Base-by-base conservation (phyloP, 208 protist species). In the Leishmania guyanensis region DNA sequence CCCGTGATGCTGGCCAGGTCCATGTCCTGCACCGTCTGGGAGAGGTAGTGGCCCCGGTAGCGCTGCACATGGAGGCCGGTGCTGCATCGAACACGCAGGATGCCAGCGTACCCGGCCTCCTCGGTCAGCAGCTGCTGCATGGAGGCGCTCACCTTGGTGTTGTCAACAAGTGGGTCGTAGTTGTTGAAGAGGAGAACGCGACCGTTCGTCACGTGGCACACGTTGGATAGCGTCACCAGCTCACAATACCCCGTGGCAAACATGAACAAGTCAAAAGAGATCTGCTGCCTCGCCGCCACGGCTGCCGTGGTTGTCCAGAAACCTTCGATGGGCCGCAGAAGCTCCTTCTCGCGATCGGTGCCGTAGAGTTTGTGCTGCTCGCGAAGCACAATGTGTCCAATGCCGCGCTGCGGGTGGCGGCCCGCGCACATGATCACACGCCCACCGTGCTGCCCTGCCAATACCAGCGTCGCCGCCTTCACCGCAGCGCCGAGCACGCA, bases 21-120 rank as follows among this genome's bases (percentile, higher is more conserved):
- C 90, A 99, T 97, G 81, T 98, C 96, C 65, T 96, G 88, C 33
- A 87, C 50, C 43, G 91, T 94, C 75, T 97, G 92, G 54, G 90
- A 91, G 39, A 93, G 78, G 82, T 94, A 98, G 80, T 98, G 93
- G 50, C 97, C 97, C 78, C 86, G 89, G 87, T 98, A 98, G 69
- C 88, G 87, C 76, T 92, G 83, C 43, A 98, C 90, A 22, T 84
- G 86, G 20, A 98, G 83, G 3, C 95, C 97, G 53, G 83, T 89
- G 85, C 92, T 97, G 81, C 91, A 96, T 17, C 97, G 94, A n/a
- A 98, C 92, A 56, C 94, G 93, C 48, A 99, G 86, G 51, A 99
- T 93, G n/a, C 88, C 95, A 26, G 92, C 95, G 85, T 98, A 98
- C 29, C 95, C 97, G n/a, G 89, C 89, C 84, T 95, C 93, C 81